Conservation (phyloP, 2,329 filamentous ascomycete species). For the Xylariaceae sp. region DNA sequence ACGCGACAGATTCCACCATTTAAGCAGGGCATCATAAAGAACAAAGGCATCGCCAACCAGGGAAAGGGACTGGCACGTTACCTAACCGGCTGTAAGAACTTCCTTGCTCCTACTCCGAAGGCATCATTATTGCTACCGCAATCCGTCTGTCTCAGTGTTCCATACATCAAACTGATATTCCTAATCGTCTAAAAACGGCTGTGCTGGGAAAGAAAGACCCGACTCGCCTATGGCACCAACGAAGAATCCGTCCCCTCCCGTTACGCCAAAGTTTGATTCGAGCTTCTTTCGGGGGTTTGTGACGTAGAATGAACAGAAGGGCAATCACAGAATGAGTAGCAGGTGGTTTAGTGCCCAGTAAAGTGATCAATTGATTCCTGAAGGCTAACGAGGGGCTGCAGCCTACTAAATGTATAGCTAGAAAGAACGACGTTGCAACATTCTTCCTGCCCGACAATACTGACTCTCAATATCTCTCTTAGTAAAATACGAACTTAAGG, state of each 20-base stretch:
- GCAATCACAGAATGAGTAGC: too few relatives aligned
- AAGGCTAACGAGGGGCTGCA: too few relatives aligned
- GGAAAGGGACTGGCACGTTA: constrained; percentile 50
- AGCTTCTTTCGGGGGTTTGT: too few relatives aligned
- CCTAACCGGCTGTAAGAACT: constrained; percentile 51
- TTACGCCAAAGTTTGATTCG: too few relatives aligned
- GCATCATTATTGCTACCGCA: constrained; percentile 49
- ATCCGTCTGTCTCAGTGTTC: constrained; percentile 44
- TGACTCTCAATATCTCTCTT: too few relatives aligned
- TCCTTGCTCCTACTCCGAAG: constrained; percentile 47
- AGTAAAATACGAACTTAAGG: too few relatives aligned
- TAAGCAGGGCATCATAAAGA: constrained; percentile 59
- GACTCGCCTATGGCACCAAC: constrained; percentile 55
- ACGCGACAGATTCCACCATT: constrained; percentile 55
- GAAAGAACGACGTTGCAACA: too few relatives aligned
- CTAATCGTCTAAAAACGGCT: constrained; percentile 51
- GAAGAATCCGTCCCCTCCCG: constrained; percentile 53
- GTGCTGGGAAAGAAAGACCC: constrained; percentile 58
- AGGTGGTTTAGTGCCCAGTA: too few relatives aligned
- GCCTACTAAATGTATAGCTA: too few relatives aligned
- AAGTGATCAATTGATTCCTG: too few relatives aligned
- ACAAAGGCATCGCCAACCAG: constrained; percentile 48
- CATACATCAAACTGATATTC: constrained; percentile 56
- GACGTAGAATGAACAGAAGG: too few relatives aligned
- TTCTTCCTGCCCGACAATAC: too few relatives aligned